phyloP scores from a whole-genome alignment of 352 stramenopile species.

The Phytopythium chamaehyphon region DNA sequence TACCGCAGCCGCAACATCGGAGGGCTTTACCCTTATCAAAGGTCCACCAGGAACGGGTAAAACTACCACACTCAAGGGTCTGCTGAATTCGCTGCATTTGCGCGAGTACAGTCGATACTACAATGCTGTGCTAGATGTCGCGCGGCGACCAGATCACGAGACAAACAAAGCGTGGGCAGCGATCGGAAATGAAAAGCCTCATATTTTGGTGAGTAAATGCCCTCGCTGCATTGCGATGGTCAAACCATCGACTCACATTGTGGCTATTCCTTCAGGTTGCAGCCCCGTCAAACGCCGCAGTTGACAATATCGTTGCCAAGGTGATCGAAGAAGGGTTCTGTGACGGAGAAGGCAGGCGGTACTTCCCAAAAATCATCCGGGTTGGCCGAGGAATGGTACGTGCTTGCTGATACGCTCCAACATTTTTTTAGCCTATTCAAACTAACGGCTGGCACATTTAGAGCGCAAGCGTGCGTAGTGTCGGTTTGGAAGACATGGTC shows the following conservation, averaged over 20 bases:
- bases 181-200: conserved; percentile 89
- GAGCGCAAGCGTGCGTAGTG: conserved; percentile 73
- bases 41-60: conserved; percentile 88
- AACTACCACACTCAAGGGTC: conserved; percentile 89
- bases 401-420: conserved; percentile 7
- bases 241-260: no score
- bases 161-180: conserved; percentile 77
- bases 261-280: conserved; percentile 53
- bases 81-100: conserved; percentile 91
- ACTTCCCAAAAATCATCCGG: conserved; percentile 94
- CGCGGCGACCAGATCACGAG: conserved; percentile 68
- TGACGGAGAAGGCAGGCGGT: conserved; percentile 90
- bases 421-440: no score
- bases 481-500: conserved; percentile 82
- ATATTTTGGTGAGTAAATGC: conserved; percentile 87
- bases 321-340: conserved; percentile 95
- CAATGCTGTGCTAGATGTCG: conserved; percentile 84
- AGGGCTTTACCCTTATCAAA: conserved; percentile 92
- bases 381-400: conserved; percentile 84
- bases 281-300: conserved; percentile 93
- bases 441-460: no score
- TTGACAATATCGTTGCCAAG: conserved; percentile 96
- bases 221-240: no score
- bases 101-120: conserved; percentile 92
- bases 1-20: conserved; percentile 74